phyloP scores from a whole-genome alignment of 2,329 filamentous ascomycete genomes.

The Fusarium illudens region DNA sequence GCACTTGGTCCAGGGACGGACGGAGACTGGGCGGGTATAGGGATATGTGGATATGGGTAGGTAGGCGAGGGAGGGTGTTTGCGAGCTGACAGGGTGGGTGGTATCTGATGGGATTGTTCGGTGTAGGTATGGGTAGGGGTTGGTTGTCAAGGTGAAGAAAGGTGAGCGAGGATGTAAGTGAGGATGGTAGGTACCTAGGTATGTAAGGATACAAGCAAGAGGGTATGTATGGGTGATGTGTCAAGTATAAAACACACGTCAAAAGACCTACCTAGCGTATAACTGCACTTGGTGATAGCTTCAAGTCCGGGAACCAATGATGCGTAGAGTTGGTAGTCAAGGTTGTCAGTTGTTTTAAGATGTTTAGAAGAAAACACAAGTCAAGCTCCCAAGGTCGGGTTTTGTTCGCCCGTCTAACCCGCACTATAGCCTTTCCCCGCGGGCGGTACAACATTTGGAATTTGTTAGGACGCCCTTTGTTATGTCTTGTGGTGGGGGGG shows the following conservation, averaged over 20 bases:
- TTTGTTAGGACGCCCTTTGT: constrained; percentile 24
- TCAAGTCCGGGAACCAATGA: constrained; percentile 1
- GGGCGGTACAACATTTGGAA: not conserved
- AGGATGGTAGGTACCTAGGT: too few relatives aligned
- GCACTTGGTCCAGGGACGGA: constrained; percentile 1
- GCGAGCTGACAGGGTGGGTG: not conserved
- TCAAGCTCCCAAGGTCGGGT: constrained; percentile 17
- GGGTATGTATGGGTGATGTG: not conserved
- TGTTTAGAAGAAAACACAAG: constrained; percentile 5
- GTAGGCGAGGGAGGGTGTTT: not conserved
- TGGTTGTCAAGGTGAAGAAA: not conserved
- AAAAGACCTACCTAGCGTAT: not conserved
- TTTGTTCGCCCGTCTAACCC: constrained; percentile 18
- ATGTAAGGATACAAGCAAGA: not conserved
- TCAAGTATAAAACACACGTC: not conserved
- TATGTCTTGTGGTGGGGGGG: constrained; percentile 13
- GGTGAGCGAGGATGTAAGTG: not conserved
- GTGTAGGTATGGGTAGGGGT: not conserved
- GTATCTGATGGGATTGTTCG: not conserved
- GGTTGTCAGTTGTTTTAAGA: not conserved
- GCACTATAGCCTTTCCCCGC: not conserved
- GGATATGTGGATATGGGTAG: constrained; percentile 5
- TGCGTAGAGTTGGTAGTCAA: not conserved
- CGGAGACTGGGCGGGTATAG: constrained; percentile 3
- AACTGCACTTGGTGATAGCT: not conserved